Base-by-base conservation (phyloP, 176 grass and related monocot genomes). In the Chrysopogon serrulatus region DNA sequence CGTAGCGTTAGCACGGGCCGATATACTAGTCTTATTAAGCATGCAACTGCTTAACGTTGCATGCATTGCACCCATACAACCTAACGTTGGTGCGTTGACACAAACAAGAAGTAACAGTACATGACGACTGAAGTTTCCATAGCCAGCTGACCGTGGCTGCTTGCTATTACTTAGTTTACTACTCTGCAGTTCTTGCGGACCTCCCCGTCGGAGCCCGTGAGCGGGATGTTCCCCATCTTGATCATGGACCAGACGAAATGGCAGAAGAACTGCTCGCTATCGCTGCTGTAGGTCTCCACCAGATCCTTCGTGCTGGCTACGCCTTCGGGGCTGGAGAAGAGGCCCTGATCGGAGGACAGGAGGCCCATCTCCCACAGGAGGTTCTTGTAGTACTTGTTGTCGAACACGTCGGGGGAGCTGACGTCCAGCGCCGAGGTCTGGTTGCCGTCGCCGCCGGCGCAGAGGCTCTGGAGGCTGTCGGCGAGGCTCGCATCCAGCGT, bases 281-380 rank as follows among this genome's bases (percentile, higher is more conserved):
- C 19, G 33, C 17, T 78, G 79, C 88, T 93, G 59, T 98, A 98
- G 4, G 68, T 42, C 82, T 91, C 49, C 6, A 98, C 95, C 41
- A 95, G 40, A 10, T 61, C 76, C 80, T 87, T 95, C 13, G 95
- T 98, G 3, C 45, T 63, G 37, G 88, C 86, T 5, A 86, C 62
- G 9, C 87, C 82, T 40, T 91, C 89, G 21, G 36, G 18, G 34
- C 92, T 93, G n/a, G 92, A 95, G 72, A 86, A 98, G 69, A 98
- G 92, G 2, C 92, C 92, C 83, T 98, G 95, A 53, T 98, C 92
- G n/a, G 95, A 98, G 28, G 95, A 88, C 45, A 98, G 84, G 21
- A 98, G 59, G 8, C 92, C 95, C 51, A 36, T 93, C 18, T 95
- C 47, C 16, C 6, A 73, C 34, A 91, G 67, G 21, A 98, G 80